Base-by-base conservation (phyloP, 306 rosid genomes). In the Psophocarpus tetragonolobus region DNA sequence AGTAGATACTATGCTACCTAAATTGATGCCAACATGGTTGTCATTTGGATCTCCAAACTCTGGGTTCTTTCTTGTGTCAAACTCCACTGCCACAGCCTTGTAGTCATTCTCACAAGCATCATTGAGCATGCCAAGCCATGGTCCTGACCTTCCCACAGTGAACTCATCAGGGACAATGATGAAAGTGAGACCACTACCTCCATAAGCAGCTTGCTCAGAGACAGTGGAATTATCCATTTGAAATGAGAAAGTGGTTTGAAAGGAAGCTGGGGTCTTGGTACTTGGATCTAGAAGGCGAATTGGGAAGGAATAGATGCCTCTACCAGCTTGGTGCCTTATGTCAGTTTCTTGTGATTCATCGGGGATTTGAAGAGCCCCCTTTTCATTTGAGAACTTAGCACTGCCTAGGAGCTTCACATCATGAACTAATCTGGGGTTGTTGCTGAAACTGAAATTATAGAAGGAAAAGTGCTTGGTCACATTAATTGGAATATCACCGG, bases 41-140 rank as follows among this genome's bases (percentile, higher is more conserved):
- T 91, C 97, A 67, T 90, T 91, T 0, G 97, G 92, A 76, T 91
- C 94, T 41, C 92, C 87, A 8, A 90, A 91, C 48, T 88, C 92
- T 0, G 88, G 91, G 12, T 80, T 91, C 74, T 2, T 48, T 45
- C 91, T 86, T 0, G 97, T 91, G 83, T 90, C 97, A 26, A 91
- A 91, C 9, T 91, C 97, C 0, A 91, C 72, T 0, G 92, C 97
- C 71, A 90, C 88, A 0, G 88, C 88, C 74, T 88, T 90, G 71
- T 92, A 92, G 13, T 87, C 83, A 3, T 74, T 86, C 10, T 90
- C 87, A 14, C 96, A 92, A 5, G 91, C 97, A 61, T 92, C 97
- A 71, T 92, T 92, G 58, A 92, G 87, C 97, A 92, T 90, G 29
- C 78, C 97, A 20, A 92, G 96, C 96, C 96, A 92, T 0, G 91